Base-by-base conservation (phyloP, 768 basidiomycete genomes). In the Rhodocollybia butyracea region DNA sequence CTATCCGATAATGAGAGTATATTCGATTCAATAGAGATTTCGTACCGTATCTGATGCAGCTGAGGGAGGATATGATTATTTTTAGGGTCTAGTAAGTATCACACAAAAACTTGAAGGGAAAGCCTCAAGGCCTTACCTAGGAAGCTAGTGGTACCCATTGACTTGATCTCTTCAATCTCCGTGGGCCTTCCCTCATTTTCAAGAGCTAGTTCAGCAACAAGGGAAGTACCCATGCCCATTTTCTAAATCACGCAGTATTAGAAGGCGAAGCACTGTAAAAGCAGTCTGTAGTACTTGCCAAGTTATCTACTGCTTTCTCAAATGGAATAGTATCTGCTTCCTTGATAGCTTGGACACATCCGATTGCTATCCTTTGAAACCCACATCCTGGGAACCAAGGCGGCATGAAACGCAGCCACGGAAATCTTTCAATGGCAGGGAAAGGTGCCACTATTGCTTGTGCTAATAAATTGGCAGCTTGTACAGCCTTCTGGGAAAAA, bases 311-410 rank as follows among this genome's bases (percentile, higher is more conserved):
- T 12, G 10, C 46, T 13, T 27, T 30, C 5, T 47, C 27, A 8
- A 30, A 47, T 8, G 46, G 46, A 5, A 32, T 21, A 19, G 47
- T 50, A 21, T 53, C 19, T 6, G 42, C 11, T 17, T 3, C 19
- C 13, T 41, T 24, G 7, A 42, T 13, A 3, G 12, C 19, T 53
- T 42, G 4, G 3, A 19, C 8, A 17, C n/a, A 27, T 42, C 29
- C 26, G 22, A 13, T 39, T 15, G 47, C 46, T 26, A 51, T 13
- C 12, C 15, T 39, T 36, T 41, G 2, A 26, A 56, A 56, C 1
- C 12, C 24, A 40, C 41, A 46, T 13, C 55, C 48, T 39, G 55
- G 55, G 11, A 56, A 34, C 47, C 46, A 51, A 8, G 36, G 10
- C 2, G 55, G 55, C 13, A 56, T 24, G 19, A 39, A 29, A 3